A percentile compares a stretch with the other conserved stretches of the same genome.
These are phyloP conservation scores for Diplodia mutila DNA, from an alignment of 2,329 filamentous ascomycete species.

Conservation along the genomic window DNA sequence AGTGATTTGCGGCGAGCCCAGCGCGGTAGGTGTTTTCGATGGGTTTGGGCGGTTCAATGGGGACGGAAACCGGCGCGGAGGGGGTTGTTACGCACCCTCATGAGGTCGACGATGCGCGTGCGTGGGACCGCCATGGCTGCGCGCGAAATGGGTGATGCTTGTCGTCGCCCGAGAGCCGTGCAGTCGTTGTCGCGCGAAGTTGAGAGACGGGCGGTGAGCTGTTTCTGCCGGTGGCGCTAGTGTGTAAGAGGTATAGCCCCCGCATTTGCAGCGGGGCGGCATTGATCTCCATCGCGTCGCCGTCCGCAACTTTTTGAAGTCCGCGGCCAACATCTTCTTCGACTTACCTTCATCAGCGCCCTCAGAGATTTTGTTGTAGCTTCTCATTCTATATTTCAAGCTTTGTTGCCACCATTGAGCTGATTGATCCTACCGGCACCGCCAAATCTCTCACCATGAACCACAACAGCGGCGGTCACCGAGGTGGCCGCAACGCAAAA, in stretches of 20 bases:
- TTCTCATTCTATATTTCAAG: background rate
- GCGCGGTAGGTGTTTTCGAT: background rate
- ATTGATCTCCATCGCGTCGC: background rate
- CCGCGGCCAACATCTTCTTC: background rate
- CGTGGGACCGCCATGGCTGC: slow-evolving; percentile 56
- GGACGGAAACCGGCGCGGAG: background rate
- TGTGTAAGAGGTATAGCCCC: background rate
- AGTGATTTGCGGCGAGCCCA: background rate
- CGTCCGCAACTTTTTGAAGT: background rate
- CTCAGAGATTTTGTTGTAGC: background rate
- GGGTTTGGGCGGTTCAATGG: background rate
- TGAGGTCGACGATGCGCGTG: slow-evolving; percentile 65
- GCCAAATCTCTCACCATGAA: background rate
- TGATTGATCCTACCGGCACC: background rate
- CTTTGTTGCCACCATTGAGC: background rate
- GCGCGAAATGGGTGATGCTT: background rate
- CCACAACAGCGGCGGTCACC: background rate
- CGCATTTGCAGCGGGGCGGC: slow-evolving; percentile 11
- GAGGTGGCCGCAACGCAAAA: background rate
- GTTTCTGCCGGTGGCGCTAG: background rate
- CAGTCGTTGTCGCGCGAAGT: background rate
- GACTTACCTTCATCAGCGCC: background rate
- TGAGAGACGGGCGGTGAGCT: background rate
- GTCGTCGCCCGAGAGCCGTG: background rate
- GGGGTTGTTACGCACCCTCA: slow-evolving; percentile 64